Evolutionary conservation across 306 rosid genomes (phyloP).

Genomic region (Sesbania bispinosa): DNA sequence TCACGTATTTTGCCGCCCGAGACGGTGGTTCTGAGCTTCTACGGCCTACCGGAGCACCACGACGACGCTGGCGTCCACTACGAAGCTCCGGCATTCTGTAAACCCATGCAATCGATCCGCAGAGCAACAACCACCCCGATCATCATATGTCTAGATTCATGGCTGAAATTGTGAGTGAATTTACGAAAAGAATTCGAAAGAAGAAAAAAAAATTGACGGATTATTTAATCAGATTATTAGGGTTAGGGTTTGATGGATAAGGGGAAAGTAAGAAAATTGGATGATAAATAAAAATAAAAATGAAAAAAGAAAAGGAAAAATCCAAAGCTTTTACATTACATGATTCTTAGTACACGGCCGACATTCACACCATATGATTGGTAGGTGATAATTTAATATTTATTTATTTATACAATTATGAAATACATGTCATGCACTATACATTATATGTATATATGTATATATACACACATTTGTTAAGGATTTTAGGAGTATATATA

Average conservation of each 20-base stretch:
- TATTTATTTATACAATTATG: no score
- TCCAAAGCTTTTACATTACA: background rate
- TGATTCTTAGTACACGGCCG: background rate
- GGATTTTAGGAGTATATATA: no score
- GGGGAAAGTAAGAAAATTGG: background rate
- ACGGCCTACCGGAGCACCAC: conserved; percentile 60
- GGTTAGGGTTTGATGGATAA: conserved; percentile 41
- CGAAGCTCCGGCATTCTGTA: conserved; percentile 92
- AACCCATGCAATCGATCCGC: conserved; percentile 72
- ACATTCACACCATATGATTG: background rate
- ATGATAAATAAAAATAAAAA: background rate
- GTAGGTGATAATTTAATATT: no score
- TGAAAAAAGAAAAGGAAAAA: background rate
- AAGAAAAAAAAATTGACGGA: background rate
- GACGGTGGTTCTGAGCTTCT: conserved; percentile 43
- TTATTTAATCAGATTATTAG: conserved; percentile 18
- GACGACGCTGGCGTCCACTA: conserved; percentile 72
- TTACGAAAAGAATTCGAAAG: background rate
- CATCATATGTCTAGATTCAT: conserved; percentile 60
- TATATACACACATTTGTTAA: no score
- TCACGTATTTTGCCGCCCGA: conserved; percentile 51
- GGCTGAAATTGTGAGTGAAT: conserved; percentile 14
- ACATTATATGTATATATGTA: no score
- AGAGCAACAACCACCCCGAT: conserved; percentile 39
- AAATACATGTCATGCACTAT: no score